Percentiles rank a stretch among this genome's conserved stretches.
Evolutionary conservation across 495 filamentous ascomycete species (phyloP).

Genomic region (Astrocystis sublimbata): DNA sequence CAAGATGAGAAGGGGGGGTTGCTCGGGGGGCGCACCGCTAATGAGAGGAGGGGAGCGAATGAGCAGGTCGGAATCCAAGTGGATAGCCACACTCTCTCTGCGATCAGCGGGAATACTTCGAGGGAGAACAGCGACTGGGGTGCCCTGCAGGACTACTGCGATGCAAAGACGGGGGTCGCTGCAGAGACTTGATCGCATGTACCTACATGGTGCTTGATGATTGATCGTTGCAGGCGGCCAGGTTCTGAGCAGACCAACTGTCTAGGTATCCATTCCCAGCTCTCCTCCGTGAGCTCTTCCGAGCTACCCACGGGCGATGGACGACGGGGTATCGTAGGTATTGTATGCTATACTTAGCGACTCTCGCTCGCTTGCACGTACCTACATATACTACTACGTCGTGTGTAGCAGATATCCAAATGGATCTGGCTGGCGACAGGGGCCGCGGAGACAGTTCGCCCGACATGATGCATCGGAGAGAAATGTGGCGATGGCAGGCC

Average conservation of each 20-base stretch:
- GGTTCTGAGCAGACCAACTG: too few species aligned
- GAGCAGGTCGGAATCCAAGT: not conserved
- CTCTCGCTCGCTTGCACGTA: slow-evolving; percentile 3
- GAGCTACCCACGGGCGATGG: slow-evolving; percentile 1
- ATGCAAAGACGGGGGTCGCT: slow-evolving; percentile 19
- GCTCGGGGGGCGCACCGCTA: slow-evolving; percentile 10
- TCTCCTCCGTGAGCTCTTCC: not conserved
- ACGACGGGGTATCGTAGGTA: not conserved
- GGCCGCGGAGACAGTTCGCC: not conserved
- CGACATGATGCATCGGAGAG: not conserved
- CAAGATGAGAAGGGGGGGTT: slow-evolving; percentile 16
- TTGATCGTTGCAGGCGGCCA: slow-evolving; percentile 2
- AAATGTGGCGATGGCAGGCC: not conserved
- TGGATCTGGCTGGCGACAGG: not conserved
- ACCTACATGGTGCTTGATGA: slow-evolving; percentile 20
- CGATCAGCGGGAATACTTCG: slow-evolving; percentile 15
- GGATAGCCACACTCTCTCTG: slow-evolving; percentile 10
- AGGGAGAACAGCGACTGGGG: slow-evolving; percentile 18
- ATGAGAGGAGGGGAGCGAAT: slow-evolving; percentile 14
- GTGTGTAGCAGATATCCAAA: not conserved
- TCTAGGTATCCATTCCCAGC: not conserved
- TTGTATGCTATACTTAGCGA: not conserved
- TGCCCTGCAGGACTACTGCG: slow-evolving; percentile 17
- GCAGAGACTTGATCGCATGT: slow-evolving; percentile 18
- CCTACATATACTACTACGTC: too few species aligned